Evolutionary conservation across 352 stramenopile species (phyloP), one percentile per base, ranked within the genome.

Genomic region (Phytophthora capsici): DNA sequence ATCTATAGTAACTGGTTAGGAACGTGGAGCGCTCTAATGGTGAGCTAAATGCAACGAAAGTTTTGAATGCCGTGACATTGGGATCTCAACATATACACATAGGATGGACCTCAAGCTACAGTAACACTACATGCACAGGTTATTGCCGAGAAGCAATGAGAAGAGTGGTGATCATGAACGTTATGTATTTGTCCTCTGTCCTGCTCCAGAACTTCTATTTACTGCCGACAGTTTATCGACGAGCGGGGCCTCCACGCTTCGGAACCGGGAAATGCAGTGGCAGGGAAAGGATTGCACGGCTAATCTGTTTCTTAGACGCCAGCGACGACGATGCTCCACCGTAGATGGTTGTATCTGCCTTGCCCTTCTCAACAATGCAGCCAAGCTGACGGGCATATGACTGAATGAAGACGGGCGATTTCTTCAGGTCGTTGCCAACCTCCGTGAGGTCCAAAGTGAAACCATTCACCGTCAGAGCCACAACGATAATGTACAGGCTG

Each of bases 391-490:
- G 79, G 46, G 74, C 86, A 59, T 95, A 93, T 47, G 73, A 60
- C 17, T 78, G 77, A 22, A 94, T 66, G 55, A 80, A 75, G 8
- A 76, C 28, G 1, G 75, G 23, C 10, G 75, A 79, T 37, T 72
- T 77, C 73, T 95, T 95, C 17, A 95, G 73, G 53, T 95, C 86
- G 19, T 72, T 53, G 13, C 69, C 73, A 53, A 93, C 54, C 38
- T 91, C 84, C 10, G 84, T 84, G 41, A 95, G 71, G 54, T 93
- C 83, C 67, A 95, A 66, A 23, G 69, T 91, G 68, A 91, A 95
- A 43, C 62, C 68, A 66, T 89, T 91, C 19, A 92, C 55, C 16
- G 82, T 93, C 25, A 95, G 71, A 43, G 84, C 86, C 19, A 93
- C 71, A 40, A 90, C 80, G 20, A 95, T 66, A 65, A 95, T 69